Base-by-base conservation (phyloP, 306 rosid species). In the Acmispon strigosus region DNA sequence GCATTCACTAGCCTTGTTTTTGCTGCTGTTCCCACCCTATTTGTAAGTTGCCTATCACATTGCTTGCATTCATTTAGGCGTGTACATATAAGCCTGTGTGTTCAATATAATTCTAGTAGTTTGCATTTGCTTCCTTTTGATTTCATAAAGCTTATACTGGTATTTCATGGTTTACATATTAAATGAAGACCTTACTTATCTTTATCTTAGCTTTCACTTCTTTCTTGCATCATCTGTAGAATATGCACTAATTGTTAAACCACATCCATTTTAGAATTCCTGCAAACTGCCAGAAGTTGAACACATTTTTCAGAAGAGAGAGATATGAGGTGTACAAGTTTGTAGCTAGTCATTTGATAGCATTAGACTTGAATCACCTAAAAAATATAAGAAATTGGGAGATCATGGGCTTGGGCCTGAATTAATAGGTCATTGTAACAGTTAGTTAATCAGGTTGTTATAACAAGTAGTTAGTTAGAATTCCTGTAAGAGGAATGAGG, bases 1-100 rank as follows among this genome's bases (percentile, higher is more conserved):
- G 96, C 98, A 59, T 94, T 94, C 79, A 69, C 92, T 4, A 83
- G 97, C 92, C 82, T 94, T 62, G 96, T 91, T 66, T 48, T 79
- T 78, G 95, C 96, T 14, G 92, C 97, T 34, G 86, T 94, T 52
- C 99, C 99, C 17, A 78, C 96, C 13, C 73, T 91, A 42, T 70
- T 79, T 79, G 99, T 91, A 83, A 91, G 96, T 84, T 73, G 17
- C 62, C 62, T 5, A 52, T 68, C 66, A 16, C 41, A 32, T 32
- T 51, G 24, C 66, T 70, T 62, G 8, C 74, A 32, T 66, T 67
- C n/a, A n/a, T n/a, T n/a, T 75, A 13, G 51, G 66, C 54, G 41
- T 45, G 54, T 15, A 44, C 47, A 11, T 70, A 15, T 77, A 22
- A 39, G 22, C 32, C 24, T 47, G 6, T 10, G 22, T 49, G 19